Evolutionary conservation across 345 rosid genomes (phyloP), one percentile per base, ranked within the genome.

Genomic region (Brassica rapa): DNA sequence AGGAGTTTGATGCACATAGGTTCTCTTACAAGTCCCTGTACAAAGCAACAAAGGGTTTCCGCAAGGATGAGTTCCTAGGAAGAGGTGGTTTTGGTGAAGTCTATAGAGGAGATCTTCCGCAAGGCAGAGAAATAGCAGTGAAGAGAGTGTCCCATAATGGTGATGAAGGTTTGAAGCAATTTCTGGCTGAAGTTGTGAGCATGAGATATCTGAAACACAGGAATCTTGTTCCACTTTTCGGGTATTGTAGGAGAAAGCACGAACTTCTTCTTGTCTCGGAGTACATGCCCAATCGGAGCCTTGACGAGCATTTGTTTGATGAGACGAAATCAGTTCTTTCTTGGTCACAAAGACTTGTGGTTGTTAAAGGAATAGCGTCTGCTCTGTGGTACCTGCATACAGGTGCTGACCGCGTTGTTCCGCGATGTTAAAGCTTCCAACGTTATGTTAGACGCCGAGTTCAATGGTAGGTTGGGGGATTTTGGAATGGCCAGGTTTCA

Each of bases 141-240:
- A 51, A 51, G 56, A 49, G 56, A 51, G 56, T 51, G 7, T 51
- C 7, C 56, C 56, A 51, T n/a, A 51, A 51, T n/a, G 56, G 56
- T 51, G 56, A 51, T n/a, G 56, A 51, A 51, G 19, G 56, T 51
- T 0, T 51, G 7, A 51, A 51, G 56, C 56, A 51, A 51, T 51
- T 51, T 51, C 8, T 51, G 56, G 56, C 56, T 51, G 56, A 51
- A n/a, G 56, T 51, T 5, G 56, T 51, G 8, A 51, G 56, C 56
- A 51, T 51, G 56, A 51, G 56, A 51, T 51, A 15, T 51, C 59
- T 53, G 59, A 53, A 53, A 15, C 59, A 53, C 59, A 53, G 59
- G 59, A 53, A 53, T 53, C 59, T 53, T 53, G 59, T 53, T 53
- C 59, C 59, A 15, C 59, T 53, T 53, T 53, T 53, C 15, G 59